Percentiles rank a stretch among this genome's conserved stretches.
Conservation (phyloP, 192 early-diverging fungal species). For the Gigaspora rosea region DNA sequence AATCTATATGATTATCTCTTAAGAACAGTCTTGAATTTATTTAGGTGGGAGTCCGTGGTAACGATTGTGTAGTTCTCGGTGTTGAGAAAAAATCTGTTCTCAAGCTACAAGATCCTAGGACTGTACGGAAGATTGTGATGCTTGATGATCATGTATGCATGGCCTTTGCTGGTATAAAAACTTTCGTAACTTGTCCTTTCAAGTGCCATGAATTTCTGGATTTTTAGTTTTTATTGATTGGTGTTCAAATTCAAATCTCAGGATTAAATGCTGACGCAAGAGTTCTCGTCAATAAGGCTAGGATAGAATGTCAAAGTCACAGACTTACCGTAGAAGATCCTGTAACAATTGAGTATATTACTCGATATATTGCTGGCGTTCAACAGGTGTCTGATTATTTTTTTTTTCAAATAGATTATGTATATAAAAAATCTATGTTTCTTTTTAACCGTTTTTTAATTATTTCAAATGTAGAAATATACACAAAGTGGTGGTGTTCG, state of each 20-base stretch:
- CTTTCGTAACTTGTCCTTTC: not conserved
- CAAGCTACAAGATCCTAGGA: constrained; percentile 97
- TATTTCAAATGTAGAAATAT: constrained; percentile 69
- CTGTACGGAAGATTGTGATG: constrained; percentile 94
- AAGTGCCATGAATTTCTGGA: not conserved
- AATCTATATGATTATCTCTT: too few relatives aligned
- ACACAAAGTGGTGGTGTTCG: constrained; percentile 98
- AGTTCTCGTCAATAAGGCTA: constrained; percentile 93
- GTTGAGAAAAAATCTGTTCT: constrained; percentile 95
- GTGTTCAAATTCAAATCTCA: constrained; percentile 14
- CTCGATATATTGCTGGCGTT: constrained; percentile 92
- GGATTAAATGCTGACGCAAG: constrained; percentile 96
- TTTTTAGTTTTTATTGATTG: not conserved
- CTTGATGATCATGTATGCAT: constrained; percentile 97
- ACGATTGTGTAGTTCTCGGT: constrained; percentile 87
- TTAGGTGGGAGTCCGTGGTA: constrained; percentile 94
- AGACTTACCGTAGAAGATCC: constrained; percentile 96
- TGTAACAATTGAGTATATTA: constrained; percentile 96
- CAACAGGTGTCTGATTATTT: constrained; percentile 73
- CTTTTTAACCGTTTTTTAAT: too few relatives aligned
- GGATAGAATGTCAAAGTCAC: constrained; percentile 97
- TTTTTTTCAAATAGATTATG: not conserved
- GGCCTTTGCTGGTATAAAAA: constrained; percentile 83
- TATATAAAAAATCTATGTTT: too few relatives aligned
- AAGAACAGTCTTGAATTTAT: not conserved